Base-by-base conservation (phyloP, 371 early-diverging fungal genomes). In the Catenaria anguillulae region DNA sequence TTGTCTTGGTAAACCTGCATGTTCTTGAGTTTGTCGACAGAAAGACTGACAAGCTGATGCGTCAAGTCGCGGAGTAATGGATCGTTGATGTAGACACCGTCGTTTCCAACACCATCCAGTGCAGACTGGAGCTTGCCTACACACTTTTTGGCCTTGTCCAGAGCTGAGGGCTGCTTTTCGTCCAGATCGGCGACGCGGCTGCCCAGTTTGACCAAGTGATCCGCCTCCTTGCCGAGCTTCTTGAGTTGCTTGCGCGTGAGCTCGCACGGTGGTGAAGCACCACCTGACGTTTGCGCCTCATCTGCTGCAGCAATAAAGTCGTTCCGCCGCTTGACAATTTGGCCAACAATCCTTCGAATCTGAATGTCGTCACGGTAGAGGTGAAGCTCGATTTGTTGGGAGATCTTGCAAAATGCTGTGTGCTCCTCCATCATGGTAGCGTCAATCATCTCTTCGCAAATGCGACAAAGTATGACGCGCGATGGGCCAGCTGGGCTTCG, bases 401-500 rank as follows among this genome's bases (percentile, higher is more conserved):
- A 73, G 0, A 85, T 70, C 2, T 76, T 73, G 65, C 87, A 87
- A 34, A 73, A 60, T 37, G 77, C 77, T 0, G 82, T 75, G 63
- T 87, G 87, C 23, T 67, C 71, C 24, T 81, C 81, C 26, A 86
- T 69, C 24, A 66, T 69, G 19, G 64, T 42, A 1, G 78, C 70
- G 31, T 66, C 61, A 17, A 86, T 72, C 46, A 67, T 67, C 35
- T 83, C 81, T 64, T 87, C 87, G 62, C 87, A 87, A 29, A 87
- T 81, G 23, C 87, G 74, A 55, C 87, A 87, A 6, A 85, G 46
- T 24, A 46, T 24, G n/a, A 6, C n/a, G n/a, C n/a, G 19, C n/a
- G 23, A 4, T 37, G 37, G 8, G 37, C 37, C 37, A 13, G 37
- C 37, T 4, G 37, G 37, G 37, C 37, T 4, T 13, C 37, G 37